phyloP scores from a whole-genome alignment of 139 green algal species.

The Eudorina sp. region DNA sequence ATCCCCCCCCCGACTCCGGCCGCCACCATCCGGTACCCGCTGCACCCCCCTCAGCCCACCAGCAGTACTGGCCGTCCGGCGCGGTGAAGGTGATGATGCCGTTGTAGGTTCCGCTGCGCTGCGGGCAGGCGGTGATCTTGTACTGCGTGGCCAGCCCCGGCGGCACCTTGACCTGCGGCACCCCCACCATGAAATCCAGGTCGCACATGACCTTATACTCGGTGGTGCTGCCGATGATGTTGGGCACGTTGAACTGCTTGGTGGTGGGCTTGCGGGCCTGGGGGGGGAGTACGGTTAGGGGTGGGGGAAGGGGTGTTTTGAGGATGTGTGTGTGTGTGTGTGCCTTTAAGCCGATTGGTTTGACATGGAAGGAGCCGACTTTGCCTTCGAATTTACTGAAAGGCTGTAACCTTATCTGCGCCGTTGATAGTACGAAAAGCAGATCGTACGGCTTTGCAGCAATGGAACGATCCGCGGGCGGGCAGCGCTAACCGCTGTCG shows the following conservation, averaged over 20 bases:
- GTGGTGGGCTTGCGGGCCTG: conserved; percentile 54
- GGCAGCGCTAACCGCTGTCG: too few relatives aligned
- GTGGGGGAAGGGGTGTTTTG: background rate
- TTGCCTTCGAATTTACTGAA: too few relatives aligned
- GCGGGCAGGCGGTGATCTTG: conserved; percentile 58
- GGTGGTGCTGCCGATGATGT: conserved; percentile 61
- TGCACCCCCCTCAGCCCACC: conserved; percentile 64
- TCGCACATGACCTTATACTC: conserved; percentile 68
- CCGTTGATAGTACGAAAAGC: too few relatives aligned
- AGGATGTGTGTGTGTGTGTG: too few relatives aligned
- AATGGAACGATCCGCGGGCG: too few relatives aligned
- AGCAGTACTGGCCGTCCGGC: conserved; percentile 75
- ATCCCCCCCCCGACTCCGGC: too few relatives aligned
- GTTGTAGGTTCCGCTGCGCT: conserved; percentile 57
- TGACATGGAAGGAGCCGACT: too few relatives aligned
- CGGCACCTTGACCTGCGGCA: conserved; percentile 46
- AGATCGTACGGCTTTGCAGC: too few relatives aligned
- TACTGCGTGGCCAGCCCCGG: conserved; percentile 41
- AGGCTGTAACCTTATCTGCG: too few relatives aligned
- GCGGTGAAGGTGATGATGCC: conserved; percentile 77
- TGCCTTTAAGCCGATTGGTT: too few relatives aligned
- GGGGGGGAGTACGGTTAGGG: background rate
- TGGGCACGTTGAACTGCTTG: conserved; percentile 71
- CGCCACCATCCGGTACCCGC: too few relatives aligned
- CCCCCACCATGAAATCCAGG: conserved; percentile 69